Conservation (phyloP, 1,139 yeast species). For the Tardiomyces depauwii region DNA sequence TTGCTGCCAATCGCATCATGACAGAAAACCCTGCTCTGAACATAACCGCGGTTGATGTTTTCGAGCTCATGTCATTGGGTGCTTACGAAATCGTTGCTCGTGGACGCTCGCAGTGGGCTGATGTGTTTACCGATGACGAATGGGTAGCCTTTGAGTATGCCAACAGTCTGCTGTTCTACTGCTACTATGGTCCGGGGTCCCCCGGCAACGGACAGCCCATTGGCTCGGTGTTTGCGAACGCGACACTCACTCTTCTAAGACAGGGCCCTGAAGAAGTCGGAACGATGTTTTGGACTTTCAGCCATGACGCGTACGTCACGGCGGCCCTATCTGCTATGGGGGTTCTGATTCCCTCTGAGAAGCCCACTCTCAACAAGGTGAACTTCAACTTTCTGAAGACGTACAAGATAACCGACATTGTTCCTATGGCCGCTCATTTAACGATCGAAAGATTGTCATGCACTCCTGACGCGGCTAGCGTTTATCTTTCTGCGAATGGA, state of each 20-base stretch:
- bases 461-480: background rate
- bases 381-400: constrained; percentile 25
- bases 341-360: constrained; percentile 25
- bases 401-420: constrained; percentile 37
- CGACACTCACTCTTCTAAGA: constrained; percentile 33
- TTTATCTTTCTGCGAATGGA: background rate
- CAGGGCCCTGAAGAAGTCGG: constrained; percentile 29
- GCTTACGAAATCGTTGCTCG: constrained; percentile 46
- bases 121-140: constrained; percentile 45
- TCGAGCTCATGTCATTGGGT: constrained; percentile 37
- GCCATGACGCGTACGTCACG: constrained; percentile 50
- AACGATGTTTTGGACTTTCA: constrained; percentile 35
- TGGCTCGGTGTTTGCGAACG: constrained; percentile 42
- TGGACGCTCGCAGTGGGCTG: constrained; percentile 45
- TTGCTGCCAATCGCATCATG: constrained; percentile 31
- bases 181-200: constrained; percentile 44
- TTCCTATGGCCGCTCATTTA: constrained; percentile 50
- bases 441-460: constrained; percentile 29
- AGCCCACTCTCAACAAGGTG: background rate
- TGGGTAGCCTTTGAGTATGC: constrained; percentile 37
- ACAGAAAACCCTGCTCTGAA: constrained; percentile 33
- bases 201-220: constrained; percentile 29
- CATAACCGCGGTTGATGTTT: constrained; percentile 33
- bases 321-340: constrained; percentile 42
- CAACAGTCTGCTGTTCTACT: constrained; percentile 38